Percentiles rank a stretch among this genome's conserved stretches.
Conservation (phyloP, 495 filamentous ascomycete species). For the Aspergillus saccharolyticus region DNA sequence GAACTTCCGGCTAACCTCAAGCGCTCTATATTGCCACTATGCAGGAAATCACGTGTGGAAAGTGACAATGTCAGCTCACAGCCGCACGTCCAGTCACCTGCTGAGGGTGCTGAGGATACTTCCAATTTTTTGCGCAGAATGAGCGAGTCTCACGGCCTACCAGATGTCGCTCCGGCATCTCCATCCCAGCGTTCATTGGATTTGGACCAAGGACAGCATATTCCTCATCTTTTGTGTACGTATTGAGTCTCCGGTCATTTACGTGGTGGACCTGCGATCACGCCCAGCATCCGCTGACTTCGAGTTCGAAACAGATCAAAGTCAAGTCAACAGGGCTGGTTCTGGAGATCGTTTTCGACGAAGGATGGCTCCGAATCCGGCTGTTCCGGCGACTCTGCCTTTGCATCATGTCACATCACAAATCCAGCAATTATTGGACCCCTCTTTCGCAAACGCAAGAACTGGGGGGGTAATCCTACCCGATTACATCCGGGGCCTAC, state of each 20-base stretch:
- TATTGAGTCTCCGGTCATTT: conserved; percentile 11
- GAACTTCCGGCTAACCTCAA: conserved; percentile 16
- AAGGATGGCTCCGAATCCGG: conserved; percentile 35
- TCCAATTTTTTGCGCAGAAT: conserved; percentile 25
- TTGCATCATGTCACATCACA: conserved; percentile 35
- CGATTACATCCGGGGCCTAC: conserved; percentile 68
- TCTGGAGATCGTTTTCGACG: conserved; percentile 30
- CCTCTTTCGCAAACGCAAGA: conserved; percentile 29
- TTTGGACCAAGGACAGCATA: conserved; percentile 43
- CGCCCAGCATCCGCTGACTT: conserved; percentile 6
- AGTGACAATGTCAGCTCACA: conserved; percentile 24
- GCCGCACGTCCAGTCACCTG: conserved; percentile 33
- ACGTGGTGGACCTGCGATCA: neutral
- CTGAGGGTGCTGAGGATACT: conserved; percentile 33
- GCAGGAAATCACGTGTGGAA: conserved; percentile 44
- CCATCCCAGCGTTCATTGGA: conserved; percentile 41
- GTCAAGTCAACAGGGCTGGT: conserved; percentile 31
- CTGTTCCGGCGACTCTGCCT: conserved; percentile 34
- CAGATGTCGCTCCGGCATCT: conserved; percentile 33
- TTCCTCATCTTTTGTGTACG: conserved; percentile 46
- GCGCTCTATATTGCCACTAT: conserved; percentile 12
- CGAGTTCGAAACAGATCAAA: conserved; percentile 34
- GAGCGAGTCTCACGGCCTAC: conserved; percentile 26
- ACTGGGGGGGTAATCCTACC: conserved; percentile 46
- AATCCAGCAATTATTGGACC: conserved; percentile 39